Percentiles rank a stretch among this genome's conserved stretches.
Evolutionary conservation across 1,139 yeast genomes (phyloP).

Genomic region (Yamadazyma atlantica): DNA sequence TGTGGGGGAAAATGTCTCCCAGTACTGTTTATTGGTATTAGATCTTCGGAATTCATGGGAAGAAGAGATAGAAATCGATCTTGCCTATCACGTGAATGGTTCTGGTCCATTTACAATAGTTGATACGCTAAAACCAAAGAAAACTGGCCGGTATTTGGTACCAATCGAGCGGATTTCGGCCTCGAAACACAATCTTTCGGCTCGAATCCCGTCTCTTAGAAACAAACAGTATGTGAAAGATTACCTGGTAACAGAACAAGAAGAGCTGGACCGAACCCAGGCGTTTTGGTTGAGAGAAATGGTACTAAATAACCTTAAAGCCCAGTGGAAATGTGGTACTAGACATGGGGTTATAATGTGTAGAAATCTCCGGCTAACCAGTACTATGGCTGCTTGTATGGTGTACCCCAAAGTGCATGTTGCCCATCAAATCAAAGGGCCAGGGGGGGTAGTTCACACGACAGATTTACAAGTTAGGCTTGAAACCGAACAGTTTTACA

Average conservation of each 20-base stretch:
- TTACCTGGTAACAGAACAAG: slow-evolving; percentile 53
- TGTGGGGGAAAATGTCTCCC: slow-evolving; percentile 26
- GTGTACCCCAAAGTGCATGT: slow-evolving; percentile 50
- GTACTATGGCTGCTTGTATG: slow-evolving; percentile 51
- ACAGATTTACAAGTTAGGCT: slow-evolving; percentile 26
- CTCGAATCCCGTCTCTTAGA: slow-evolving; percentile 72
- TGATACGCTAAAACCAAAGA: slow-evolving; percentile 43
- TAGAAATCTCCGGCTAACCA: slow-evolving; percentile 61
- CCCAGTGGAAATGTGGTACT: slow-evolving; percentile 55
- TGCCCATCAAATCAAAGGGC: slow-evolving; percentile 25
- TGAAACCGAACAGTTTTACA: slow-evolving; percentile 48
- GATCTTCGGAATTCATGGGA: slow-evolving; percentile 75
- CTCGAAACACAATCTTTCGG: slow-evolving; percentile 41
- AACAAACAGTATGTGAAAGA: slow-evolving; percentile 73
- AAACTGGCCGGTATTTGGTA: slow-evolving; percentile 61
- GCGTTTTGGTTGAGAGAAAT: slow-evolving; percentile 80
- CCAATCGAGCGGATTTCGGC: slow-evolving; percentile 62
- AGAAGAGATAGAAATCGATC: slow-evolving; percentile 31
- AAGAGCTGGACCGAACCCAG: slow-evolving; percentile 53
- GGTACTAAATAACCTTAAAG: slow-evolving; percentile 57
- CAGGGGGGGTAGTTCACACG: slow-evolving; percentile 8
- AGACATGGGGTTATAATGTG: slow-evolving; percentile 59
- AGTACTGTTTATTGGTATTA: slow-evolving; percentile 61
- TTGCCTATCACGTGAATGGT: slow-evolving; percentile 18
- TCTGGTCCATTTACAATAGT: slow-evolving; percentile 22